Percentiles rank a stretch among this genome's conserved stretches.
These are phyloP conservation scores for Coemansia sp. DNA, from an alignment of 192 early-diverging fungal genomes.

Conservation along the genomic window DNA sequence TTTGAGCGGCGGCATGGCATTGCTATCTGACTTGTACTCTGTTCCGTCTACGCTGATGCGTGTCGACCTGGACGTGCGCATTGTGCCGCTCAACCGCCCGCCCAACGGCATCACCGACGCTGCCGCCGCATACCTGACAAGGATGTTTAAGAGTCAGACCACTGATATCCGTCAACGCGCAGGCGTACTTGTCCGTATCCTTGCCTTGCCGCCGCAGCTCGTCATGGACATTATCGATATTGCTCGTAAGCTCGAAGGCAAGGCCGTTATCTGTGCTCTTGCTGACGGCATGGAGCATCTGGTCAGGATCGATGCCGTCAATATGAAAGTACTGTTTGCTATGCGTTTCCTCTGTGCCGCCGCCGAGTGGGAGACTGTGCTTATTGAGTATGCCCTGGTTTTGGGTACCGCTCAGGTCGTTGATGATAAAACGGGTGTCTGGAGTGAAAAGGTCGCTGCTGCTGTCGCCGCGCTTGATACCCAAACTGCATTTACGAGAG, in stretches of 20 bases:
- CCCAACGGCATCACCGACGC: conserved; percentile 50
- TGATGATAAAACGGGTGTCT: conserved; percentile 5
- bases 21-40: conserved; percentile 23
- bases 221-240: conserved; percentile 51
- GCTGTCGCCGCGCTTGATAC: conserved; percentile 29
- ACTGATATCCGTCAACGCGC: conserved; percentile 36
- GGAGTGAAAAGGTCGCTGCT: conserved; percentile 17
- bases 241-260: conserved; percentile 17
- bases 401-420: conserved; percentile 21
- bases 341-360: conserved; percentile 2
- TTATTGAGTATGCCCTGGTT: conserved; percentile 32
- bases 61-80: conserved; percentile 44
- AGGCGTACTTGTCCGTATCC: conserved; percentile 43
- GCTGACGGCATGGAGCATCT: conserved; percentile 26
- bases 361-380: conserved; percentile 20
- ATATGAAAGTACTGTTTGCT: conserved; percentile 21
- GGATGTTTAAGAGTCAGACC: conserved; percentile 34
- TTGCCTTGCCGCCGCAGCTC: conserved; percentile 46
- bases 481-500: conserved; percentile 44
- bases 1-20: conserved; percentile 12
- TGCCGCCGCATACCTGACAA: conserved; percentile 26
- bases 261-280: conserved; percentile 25
- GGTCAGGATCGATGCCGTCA: conserved; percentile 27
- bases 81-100: conserved; percentile 48
- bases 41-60: conserved; percentile 40